phyloP scores from a whole-genome alignment of 768 basidiomycete genomes.

The Mycena galopus region DNA sequence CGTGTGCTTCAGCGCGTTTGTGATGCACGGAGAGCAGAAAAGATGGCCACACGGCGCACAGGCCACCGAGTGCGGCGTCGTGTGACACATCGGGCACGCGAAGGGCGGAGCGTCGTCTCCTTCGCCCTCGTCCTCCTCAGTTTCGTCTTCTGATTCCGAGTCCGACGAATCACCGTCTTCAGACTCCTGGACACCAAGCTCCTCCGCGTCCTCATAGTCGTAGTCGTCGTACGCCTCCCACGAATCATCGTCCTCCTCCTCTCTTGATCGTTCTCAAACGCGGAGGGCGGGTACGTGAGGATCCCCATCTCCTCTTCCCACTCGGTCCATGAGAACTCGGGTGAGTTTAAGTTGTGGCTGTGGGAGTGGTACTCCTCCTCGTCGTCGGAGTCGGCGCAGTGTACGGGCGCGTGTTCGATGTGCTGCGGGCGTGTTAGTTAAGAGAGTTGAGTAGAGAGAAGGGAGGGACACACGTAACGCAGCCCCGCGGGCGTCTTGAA shows the following conservation, averaged over 20 bases:
- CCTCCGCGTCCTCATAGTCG: conserved; percentile 38
- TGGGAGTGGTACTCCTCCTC: conserved; percentile 16
- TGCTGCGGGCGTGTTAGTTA: too few relatives aligned
- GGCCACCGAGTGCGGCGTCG: conserved; percentile 6
- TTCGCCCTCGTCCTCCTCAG: conserved; percentile 6
- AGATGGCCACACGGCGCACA: conserved; percentile 35
- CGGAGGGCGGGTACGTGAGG: conserved; percentile 45
- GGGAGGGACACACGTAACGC: conserved; percentile 29
- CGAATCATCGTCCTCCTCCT: conserved; percentile 46
- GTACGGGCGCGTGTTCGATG: conserved; percentile 34
- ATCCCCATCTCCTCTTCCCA: conserved; percentile 38
- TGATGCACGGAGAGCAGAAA: conserved; percentile 35
- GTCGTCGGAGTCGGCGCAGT: conserved; percentile 40
- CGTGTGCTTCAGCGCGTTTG: conserved; percentile 6
- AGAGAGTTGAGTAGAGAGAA: not conserved
- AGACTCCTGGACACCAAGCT: conserved; percentile 14
- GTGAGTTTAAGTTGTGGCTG: not conserved
- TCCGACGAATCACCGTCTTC: too few relatives aligned
- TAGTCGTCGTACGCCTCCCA: conserved; percentile 38
- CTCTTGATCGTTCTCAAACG: too few relatives aligned
- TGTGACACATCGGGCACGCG: conserved; percentile 29
- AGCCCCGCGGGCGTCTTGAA: conserved; percentile 36
- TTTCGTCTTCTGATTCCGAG: conserved; percentile 9
- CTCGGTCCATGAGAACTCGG: conserved; percentile 14
- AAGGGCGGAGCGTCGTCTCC: conserved; percentile 10